These are phyloP conservation scores for Cucurbita pepo DNA, from an alignment of 306 rosid genomes.

Conservation along the genomic window DNA sequence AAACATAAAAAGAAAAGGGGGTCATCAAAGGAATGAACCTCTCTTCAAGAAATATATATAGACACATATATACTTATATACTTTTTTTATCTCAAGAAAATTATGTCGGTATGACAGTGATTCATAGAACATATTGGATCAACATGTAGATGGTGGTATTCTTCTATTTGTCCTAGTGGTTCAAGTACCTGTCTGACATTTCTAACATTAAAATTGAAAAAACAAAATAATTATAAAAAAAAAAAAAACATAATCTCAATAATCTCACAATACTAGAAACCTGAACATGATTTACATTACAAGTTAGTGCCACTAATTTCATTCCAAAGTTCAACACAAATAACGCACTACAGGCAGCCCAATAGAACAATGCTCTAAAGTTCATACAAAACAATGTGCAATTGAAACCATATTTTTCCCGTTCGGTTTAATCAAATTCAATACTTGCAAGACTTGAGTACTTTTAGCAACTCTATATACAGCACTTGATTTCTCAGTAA, in stretches of 20 bases:
- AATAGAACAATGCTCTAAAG: background rate
- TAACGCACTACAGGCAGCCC: background rate
- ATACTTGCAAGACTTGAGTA: background rate
- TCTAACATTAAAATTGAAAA: background rate
- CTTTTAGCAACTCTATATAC: background rate
- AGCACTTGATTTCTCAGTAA: background rate
- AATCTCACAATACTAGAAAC: background rate
- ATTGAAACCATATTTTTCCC: background rate
- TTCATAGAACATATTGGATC: background rate
- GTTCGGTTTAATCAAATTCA: background rate
- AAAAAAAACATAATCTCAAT: background rate
- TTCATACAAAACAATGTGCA: background rate
- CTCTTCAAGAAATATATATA: background rate
- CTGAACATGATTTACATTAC: background rate
- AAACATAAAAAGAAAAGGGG: background rate
- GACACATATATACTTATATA: background rate
- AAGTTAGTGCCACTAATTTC: background rate
- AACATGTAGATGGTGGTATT: background rate
- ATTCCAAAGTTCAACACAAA: background rate
- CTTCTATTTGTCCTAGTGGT: background rate
- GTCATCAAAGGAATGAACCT: background rate
- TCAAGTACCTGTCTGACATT: background rate
- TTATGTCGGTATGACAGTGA: background rate
- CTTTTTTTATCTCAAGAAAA: background rate
- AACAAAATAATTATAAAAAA: background rate